Conservation (phyloP, 139 green algal species). For the Bryopsis sp. region DNA sequence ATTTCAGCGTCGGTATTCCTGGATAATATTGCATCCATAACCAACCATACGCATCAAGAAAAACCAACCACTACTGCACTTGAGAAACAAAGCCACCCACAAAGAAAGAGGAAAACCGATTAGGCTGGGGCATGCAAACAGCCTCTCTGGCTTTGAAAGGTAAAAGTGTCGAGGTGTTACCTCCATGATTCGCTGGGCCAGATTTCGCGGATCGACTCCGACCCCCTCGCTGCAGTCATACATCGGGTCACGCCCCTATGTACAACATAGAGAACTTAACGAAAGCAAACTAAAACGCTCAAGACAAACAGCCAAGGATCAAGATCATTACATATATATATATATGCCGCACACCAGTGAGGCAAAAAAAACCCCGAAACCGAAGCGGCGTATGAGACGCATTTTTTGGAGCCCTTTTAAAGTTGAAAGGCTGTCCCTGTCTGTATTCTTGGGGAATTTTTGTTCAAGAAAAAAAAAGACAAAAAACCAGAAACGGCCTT, state of each 20-base stretch:
- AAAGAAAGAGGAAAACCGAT: not conserved
- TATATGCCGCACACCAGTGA: no score
- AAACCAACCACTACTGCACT: not conserved
- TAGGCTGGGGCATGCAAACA: no score
- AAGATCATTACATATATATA: no score
- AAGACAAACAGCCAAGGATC: no score
- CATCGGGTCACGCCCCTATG: constrained; percentile 33
- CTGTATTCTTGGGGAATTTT: no score
- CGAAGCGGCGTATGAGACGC: no score
- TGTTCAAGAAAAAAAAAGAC: no score
- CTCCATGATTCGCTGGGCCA: constrained; percentile 81
- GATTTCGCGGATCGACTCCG: constrained; percentile 65
- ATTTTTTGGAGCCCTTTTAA: no score
- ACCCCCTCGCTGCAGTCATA: constrained; percentile 38
- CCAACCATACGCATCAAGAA: not conserved
- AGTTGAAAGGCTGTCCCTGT: no score
- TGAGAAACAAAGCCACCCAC: not conserved
- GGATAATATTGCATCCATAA: not conserved
- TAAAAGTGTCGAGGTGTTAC: constrained; percentile 28
- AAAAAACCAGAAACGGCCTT: not conserved
- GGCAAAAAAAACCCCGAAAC: no score
- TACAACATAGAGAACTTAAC: not conserved
- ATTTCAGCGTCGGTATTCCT: no score
- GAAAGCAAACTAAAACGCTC: no score
- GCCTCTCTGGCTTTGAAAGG: not conserved